phyloP scores from a whole-genome alignment of 2,329 filamentous ascomycete genomes.

The Aspergillus ochraceus region DNA sequence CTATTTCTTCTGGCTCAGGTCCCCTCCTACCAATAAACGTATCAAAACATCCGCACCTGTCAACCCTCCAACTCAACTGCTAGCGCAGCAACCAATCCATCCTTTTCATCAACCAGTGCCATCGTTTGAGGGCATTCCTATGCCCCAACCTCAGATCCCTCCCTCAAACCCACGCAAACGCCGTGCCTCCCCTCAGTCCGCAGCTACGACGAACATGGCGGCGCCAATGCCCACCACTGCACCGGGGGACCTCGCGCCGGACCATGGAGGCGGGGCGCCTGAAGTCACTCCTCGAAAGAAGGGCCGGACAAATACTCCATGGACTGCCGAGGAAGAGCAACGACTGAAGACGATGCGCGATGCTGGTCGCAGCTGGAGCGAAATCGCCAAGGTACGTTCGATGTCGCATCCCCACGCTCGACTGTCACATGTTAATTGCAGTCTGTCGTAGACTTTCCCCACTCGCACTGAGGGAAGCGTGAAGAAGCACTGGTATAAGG shows the following conservation, averaged over 20 bases:
- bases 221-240: constrained; percentile 30
- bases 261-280: constrained; percentile 21
- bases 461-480: constrained; percentile 93
- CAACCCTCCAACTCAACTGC: constrained; percentile 36
- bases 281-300: constrained; percentile 65
- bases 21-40: constrained; percentile 43
- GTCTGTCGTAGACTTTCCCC: constrained; percentile 71
- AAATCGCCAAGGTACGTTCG: constrained; percentile 85
- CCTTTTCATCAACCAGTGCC: constrained; percentile 36
- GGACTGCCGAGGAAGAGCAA: constrained; percentile 93
- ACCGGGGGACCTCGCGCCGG: constrained; percentile 31
- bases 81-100: constrained; percentile 40
- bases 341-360: constrained; percentile 93
- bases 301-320: constrained; percentile 96
- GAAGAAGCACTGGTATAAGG: constrained; percentile 99
- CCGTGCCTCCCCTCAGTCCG: constrained; percentile 40
- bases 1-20: constrained; percentile 27
- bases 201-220: constrained; percentile 38
- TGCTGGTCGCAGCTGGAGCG: constrained; percentile 90
- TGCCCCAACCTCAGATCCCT: constrained; percentile 36
- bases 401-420: not conserved
- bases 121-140: constrained; percentile 41
- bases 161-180: constrained; percentile 46
- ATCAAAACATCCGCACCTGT: constrained; percentile 41
- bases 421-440: not conserved